Percentiles rank a stretch among this genome's conserved stretches.
phyloP scores from a whole-genome alignment of 106 monocot species.

The Vanilla planifolia region DNA sequence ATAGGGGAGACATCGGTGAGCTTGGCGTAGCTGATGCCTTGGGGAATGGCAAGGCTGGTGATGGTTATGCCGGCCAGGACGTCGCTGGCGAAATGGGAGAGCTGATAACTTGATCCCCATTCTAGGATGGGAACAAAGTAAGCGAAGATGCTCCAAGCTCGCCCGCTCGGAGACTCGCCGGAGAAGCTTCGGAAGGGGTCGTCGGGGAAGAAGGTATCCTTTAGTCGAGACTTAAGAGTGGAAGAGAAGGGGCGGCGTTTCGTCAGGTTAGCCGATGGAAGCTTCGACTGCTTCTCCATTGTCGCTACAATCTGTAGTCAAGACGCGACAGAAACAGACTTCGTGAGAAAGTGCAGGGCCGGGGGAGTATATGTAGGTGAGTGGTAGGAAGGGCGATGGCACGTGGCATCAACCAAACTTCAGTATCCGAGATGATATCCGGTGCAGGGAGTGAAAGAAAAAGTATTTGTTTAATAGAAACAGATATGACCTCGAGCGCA shows the following conservation, averaged over 20 bases:
- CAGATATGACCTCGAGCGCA: too few species aligned
- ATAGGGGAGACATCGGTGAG: constrained; percentile 74
- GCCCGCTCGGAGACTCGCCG: constrained; percentile 3
- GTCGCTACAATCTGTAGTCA: constrained; percentile 1
- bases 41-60: constrained; percentile 79
- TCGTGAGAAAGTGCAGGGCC: too few species aligned
- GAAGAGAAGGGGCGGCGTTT: constrained; percentile 9
- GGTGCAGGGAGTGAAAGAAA: too few species aligned
- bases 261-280: background rate
- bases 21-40: constrained; percentile 81
- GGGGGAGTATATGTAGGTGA: too few species aligned
- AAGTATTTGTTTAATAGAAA: too few species aligned
- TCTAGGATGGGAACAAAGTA: constrained; percentile 55
- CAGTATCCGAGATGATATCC: too few species aligned
- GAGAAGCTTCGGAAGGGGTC: constrained; percentile 47
- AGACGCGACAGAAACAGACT: too few species aligned
- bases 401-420: too few species aligned
- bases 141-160: constrained; percentile 12
- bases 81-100: constrained; percentile 35
- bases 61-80: constrained; percentile 73
- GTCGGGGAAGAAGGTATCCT: constrained; percentile 71
- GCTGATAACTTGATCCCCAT: constrained; percentile 53
- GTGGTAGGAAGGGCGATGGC: too few species aligned
- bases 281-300: background rate
- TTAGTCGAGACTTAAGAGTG: constrained; percentile 14